Evolutionary conservation across 2,329 filamentous ascomycete species (phyloP).

Genomic region (Colletotrichum sp.): DNA sequence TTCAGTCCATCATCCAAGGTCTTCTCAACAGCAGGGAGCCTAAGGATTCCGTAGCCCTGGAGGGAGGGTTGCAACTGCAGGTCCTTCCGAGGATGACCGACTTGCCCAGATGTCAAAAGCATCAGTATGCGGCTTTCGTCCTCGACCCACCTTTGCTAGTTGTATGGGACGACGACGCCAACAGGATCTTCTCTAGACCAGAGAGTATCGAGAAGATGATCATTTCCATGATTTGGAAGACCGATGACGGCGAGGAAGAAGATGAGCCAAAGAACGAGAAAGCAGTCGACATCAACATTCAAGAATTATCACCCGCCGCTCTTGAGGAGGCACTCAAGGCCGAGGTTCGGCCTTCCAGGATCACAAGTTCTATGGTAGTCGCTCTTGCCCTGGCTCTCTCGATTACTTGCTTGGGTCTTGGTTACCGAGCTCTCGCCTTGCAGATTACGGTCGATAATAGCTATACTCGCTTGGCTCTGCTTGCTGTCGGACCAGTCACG

Average conservation of each 20-base stretch:
- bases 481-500: constrained; percentile 57
- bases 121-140: constrained; percentile 71
- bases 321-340: constrained; percentile 42
- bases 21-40: constrained; percentile 42
- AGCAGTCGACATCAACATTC: constrained; percentile 37
- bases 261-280: constrained; percentile 47
- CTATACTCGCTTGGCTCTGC: constrained; percentile 59
- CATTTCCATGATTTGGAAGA: constrained; percentile 62
- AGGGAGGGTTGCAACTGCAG: constrained; percentile 64
- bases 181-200: constrained; percentile 57
- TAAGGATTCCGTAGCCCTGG: constrained; percentile 61
- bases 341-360: constrained; percentile 52
- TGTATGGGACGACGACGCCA: constrained; percentile 69
- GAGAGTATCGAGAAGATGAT: constrained; percentile 56
- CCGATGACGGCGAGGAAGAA: constrained; percentile 38
- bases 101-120: constrained; percentile 65
- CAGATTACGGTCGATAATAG: constrained; percentile 58
- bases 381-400: constrained; percentile 57
- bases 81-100: constrained; percentile 63
- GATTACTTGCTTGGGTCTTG: constrained; percentile 53
- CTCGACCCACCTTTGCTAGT: constrained; percentile 62
- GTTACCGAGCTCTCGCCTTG: constrained; percentile 56
- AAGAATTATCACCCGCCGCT: constrained; percentile 47
- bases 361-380: constrained; percentile 61
- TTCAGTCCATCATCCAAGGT: constrained; percentile 60